These are phyloP conservation scores for Monilinia vaccinii-corymbosi DNA, from an alignment of 2,329 filamentous ascomycete species.

Conservation along the genomic window DNA sequence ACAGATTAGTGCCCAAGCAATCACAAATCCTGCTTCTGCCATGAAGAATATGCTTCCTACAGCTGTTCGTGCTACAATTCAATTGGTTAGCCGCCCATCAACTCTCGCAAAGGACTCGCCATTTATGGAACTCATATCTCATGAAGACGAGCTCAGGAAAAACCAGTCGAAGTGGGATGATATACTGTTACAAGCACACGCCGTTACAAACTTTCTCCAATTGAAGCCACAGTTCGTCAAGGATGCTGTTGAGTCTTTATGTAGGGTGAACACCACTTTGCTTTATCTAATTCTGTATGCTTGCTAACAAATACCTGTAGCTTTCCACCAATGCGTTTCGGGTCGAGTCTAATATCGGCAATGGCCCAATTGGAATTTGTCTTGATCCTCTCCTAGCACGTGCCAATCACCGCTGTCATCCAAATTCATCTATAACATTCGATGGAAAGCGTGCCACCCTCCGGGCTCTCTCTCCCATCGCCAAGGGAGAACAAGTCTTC, in stretches of 20 bases:
- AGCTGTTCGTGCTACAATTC: conserved; percentile 44
- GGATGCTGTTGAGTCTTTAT: conserved; percentile 40
- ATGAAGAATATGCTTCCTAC: conserved; percentile 34
- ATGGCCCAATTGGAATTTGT: conserved; percentile 45
- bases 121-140: conserved; percentile 36
- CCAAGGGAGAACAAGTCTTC: conserved; percentile 45
- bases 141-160: conserved; percentile 36
- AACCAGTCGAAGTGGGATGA: conserved; percentile 32
- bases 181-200: conserved; percentile 40
- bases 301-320: conserved; percentile 29
- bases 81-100: conserved; percentile 32
- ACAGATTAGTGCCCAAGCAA: background rate
- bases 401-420: conserved; percentile 54
- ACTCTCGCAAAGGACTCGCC: conserved; percentile 12
- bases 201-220: conserved; percentile 36
- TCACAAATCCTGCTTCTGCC: background rate
- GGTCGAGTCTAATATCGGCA: conserved; percentile 41
- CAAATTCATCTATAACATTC: conserved; percentile 51
- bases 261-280: conserved; percentile 37
- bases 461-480: conserved; percentile 40
- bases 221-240: conserved; percentile 23
- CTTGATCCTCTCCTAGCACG: conserved; percentile 42
- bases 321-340: conserved; percentile 55
- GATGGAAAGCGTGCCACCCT: conserved; percentile 42
- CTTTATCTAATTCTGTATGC: background rate